Conservation (phyloP, 2,329 filamentous ascomycete species). For the Aspergillus pseudonomiae region DNA sequence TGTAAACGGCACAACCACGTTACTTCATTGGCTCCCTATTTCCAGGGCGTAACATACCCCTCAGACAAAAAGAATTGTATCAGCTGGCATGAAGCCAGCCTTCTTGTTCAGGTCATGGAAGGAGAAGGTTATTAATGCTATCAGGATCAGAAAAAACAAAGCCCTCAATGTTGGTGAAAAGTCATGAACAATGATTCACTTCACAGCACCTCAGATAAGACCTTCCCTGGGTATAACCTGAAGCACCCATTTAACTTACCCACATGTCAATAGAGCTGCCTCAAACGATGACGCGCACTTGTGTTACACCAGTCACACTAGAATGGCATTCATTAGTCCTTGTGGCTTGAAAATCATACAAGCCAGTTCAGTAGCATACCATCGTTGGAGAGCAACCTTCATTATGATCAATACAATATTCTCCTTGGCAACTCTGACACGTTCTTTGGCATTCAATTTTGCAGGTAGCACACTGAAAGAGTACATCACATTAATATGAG, state of each 20-base stretch:
- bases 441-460: constrained; percentile 70
- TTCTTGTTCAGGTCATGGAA: neutral
- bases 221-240: neutral
- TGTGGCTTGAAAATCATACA: neutral
- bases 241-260: neutral
- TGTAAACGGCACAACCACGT: neutral
- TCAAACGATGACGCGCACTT: constrained; percentile 38
- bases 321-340: constrained; percentile 4
- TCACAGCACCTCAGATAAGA: neutral
- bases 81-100: neutral
- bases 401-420: constrained; percentile 83
- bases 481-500: constrained; percentile 2
- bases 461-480: constrained; percentile 71
- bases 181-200: neutral
- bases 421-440: constrained; percentile 73
- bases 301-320: constrained; percentile 51
- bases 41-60: neutral
- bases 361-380: constrained; percentile 30
- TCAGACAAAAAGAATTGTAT: neutral
- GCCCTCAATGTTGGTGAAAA: neutral
- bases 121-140: neutral
- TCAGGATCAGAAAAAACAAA: neutral
- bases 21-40: neutral
- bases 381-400: constrained; percentile 72
- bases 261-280: constrained; percentile 29